Evolutionary conservation across 2,329 filamentous ascomycete species (phyloP).

Genomic region (Claviceps sp.): DNA sequence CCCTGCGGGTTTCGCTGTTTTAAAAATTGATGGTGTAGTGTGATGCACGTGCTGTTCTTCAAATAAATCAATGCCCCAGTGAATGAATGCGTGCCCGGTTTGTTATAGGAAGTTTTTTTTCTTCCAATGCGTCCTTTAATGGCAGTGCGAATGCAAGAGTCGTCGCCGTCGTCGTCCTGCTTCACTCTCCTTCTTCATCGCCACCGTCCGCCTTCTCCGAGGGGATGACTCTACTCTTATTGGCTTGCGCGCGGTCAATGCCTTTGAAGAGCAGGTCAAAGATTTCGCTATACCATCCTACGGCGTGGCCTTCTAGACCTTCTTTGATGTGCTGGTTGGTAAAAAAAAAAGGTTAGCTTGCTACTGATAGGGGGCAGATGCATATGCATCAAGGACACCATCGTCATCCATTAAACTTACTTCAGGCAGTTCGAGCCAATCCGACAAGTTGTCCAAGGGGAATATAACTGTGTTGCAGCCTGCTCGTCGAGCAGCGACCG

Average conservation of each 20-base stretch:
- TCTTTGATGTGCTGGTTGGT: slow-evolving; percentile 82
- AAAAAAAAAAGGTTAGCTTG: neutral
- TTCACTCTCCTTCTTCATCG: slow-evolving; percentile 22
- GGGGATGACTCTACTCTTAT: slow-evolving; percentile 53
- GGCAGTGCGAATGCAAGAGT: neutral
- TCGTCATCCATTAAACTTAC: slow-evolving; percentile 41
- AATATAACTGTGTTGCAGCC: slow-evolving; percentile 92
- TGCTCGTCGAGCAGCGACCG: slow-evolving; percentile 81
- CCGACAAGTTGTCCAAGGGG: slow-evolving; percentile 86
- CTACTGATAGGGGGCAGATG: too few relatives aligned
- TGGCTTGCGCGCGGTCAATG: slow-evolving; percentile 60
- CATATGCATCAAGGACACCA: too few relatives aligned
- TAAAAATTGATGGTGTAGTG: too few relatives aligned
- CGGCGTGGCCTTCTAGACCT: slow-evolving; percentile 81
- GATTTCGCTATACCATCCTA: slow-evolving; percentile 87
- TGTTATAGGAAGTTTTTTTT: too few relatives aligned
- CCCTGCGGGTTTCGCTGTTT: too few relatives aligned
- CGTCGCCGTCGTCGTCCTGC: neutral
- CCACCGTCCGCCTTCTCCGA: slow-evolving; percentile 33
- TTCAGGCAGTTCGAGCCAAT: slow-evolving; percentile 94
- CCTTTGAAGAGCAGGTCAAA: slow-evolving; percentile 83
- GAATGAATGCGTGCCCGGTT: too few relatives aligned
- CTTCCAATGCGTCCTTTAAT: too few relatives aligned
- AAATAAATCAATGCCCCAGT: too few relatives aligned
- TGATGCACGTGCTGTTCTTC: too few relatives aligned